These are phyloP conservation scores for Fistulinella cinereoalba DNA, from an alignment of 1,284 basidiomycete genomes.

Conservation along the genomic window DNA sequence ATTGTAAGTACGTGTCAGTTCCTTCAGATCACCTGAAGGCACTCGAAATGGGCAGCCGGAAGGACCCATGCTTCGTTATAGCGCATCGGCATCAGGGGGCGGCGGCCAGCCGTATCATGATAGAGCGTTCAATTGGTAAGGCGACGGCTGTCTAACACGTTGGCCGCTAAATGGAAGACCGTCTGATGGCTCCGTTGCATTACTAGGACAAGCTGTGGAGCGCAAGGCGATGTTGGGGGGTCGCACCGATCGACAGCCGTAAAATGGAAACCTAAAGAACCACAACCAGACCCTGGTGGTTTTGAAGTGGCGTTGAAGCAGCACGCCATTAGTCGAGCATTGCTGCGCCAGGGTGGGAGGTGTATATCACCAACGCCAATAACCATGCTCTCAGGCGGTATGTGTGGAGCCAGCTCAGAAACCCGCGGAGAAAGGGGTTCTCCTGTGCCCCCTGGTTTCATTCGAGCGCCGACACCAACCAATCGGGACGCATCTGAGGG, in stretches of 20 bases:
- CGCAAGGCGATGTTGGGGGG: slow-evolving; percentile 17
- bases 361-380: not conserved
- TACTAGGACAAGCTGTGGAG: slow-evolving; percentile 4
- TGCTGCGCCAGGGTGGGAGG: not conserved
- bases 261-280: slow-evolving; percentile 1
- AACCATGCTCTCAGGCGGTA: not conserved
- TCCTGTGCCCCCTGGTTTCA: not conserved
- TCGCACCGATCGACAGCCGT: slow-evolving; percentile 4
- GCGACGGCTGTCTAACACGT: not conserved
- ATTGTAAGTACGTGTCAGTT: slow-evolving; percentile 9
- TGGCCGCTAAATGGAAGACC: slow-evolving; percentile 4
- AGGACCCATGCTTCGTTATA: slow-evolving; percentile 8
- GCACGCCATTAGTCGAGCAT: not conserved
- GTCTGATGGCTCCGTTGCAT: slow-evolving; percentile 2
- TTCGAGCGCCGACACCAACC: not conserved
- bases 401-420: not conserved
- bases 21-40: slow-evolving; percentile 17
- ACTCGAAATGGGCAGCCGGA: slow-evolving; percentile 15
- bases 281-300: not conserved
- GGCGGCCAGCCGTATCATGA: not conserved
- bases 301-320: not conserved
- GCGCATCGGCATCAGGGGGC: slow-evolving; percentile 13
- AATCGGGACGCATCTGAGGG: not conserved
- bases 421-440: not conserved
- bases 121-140: not conserved